Percentiles rank a stretch among this genome's conserved stretches.
phyloP scores from a whole-genome alignment of 2,329 filamentous ascomycete species.

The Pestalotiopsis sp. region DNA sequence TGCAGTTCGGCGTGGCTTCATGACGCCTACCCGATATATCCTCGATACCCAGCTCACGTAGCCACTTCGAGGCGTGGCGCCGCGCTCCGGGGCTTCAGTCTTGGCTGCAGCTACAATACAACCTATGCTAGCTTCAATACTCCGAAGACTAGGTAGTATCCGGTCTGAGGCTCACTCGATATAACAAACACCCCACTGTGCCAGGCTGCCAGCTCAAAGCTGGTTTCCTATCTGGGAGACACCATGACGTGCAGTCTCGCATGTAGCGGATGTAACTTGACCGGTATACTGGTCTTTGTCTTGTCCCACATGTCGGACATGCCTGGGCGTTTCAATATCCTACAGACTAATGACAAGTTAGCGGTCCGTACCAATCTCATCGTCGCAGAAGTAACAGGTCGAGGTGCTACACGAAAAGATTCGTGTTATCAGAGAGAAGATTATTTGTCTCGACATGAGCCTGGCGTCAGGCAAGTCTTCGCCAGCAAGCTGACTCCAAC shows the following conservation, averaged over 20 bases:
- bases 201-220: neutral
- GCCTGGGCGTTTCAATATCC: neutral
- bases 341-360: neutral
- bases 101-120: conserved; percentile 4
- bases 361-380: neutral
- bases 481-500: conserved; percentile 31
- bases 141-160: neutral
- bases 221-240: neutral
- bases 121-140: neutral
- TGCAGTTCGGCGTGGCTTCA: neutral
- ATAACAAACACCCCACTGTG: neutral
- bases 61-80: neutral
- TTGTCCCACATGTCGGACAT: neutral
- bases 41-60: neutral
- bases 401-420: neutral
- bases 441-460: conserved; percentile 48
- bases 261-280: neutral
- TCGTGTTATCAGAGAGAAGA: conserved; percentile 56
- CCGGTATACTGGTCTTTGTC: neutral
- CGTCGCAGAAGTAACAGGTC: neutral
- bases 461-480: conserved; percentile 27
- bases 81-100: neutral
- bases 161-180: neutral
- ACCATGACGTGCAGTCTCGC: neutral
- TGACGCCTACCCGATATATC: neutral